These are phyloP conservation scores for Knoxdaviesia capensis DNA, from an alignment of 2,329 filamentous ascomycete genomes.

Conservation along the genomic window DNA sequence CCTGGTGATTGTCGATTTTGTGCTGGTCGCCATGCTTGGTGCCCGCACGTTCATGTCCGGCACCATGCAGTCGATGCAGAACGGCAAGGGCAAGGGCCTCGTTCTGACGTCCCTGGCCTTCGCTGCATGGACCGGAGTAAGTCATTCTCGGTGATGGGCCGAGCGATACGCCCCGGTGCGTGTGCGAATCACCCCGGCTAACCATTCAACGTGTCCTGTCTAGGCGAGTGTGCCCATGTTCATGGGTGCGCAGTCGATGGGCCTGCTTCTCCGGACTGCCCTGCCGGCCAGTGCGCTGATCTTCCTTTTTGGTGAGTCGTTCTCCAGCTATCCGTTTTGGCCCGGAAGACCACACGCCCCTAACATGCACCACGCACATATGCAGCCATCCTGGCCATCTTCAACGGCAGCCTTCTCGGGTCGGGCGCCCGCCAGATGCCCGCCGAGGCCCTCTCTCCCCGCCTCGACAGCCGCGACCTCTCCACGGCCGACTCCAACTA, in stretches of 20 bases:
- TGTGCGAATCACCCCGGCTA: too few relatives aligned
- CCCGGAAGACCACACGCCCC: neutral
- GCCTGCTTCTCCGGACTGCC: constrained; percentile 24
- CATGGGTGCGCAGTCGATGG: constrained; percentile 22
- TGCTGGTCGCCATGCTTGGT: constrained; percentile 21
- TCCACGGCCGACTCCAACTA: constrained; percentile 22
- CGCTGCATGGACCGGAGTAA: constrained; percentile 32
- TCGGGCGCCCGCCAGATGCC: constrained; percentile 2
- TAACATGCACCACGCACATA: constrained; percentile 1
- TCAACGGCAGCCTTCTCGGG: constrained; percentile 14
- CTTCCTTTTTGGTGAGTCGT: constrained; percentile 24
- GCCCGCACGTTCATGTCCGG: constrained; percentile 17
- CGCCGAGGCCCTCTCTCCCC: constrained; percentile 6
- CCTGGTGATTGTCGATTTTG: constrained; percentile 22
- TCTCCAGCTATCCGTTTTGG: neutral
- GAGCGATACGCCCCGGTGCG: too few relatives aligned
- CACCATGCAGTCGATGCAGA: constrained; percentile 14
- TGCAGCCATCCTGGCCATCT: constrained; percentile 16
- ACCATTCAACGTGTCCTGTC: neutral
- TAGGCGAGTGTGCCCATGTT: constrained; percentile 31
- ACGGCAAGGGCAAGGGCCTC: constrained; percentile 18
- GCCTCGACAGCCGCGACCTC: constrained; percentile 14
- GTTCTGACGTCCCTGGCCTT: constrained; percentile 21
- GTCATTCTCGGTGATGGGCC: constrained; percentile 8
- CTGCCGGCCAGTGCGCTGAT: constrained; percentile 29